These are phyloP conservation scores for Lyophyllum semitale DNA, from an alignment of 768 basidiomycete species.

Conservation along the genomic window DNA sequence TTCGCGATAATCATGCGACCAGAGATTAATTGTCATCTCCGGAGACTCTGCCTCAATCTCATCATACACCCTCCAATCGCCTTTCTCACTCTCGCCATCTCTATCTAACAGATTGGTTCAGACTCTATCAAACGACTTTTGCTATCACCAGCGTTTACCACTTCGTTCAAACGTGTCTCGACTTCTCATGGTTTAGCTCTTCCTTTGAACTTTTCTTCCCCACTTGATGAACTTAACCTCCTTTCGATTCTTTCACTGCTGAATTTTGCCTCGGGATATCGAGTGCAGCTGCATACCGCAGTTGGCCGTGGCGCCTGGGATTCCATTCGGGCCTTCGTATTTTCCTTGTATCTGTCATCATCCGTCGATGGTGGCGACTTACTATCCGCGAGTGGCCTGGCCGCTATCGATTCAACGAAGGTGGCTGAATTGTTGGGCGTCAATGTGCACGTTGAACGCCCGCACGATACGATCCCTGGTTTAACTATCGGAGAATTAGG, in stretches of 20 bases:
- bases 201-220: constrained; percentile 78
- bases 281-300: constrained; percentile 66
- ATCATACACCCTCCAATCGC: background rate
- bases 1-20: background rate
- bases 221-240: constrained; percentile 77
- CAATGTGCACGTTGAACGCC: constrained; percentile 65
- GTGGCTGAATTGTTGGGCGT: constrained; percentile 78
- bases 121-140: constrained; percentile 63
- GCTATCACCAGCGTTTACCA: constrained; percentile 61
- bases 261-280: constrained; percentile 85
- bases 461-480: constrained; percentile 70
- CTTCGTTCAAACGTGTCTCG: constrained; percentile 63
- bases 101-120: constrained; percentile 49
- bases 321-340: constrained; percentile 72
- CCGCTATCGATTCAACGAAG: constrained; percentile 47
- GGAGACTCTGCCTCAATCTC: background rate
- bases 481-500: constrained; percentile 75
- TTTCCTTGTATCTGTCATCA: constrained; percentile 72
- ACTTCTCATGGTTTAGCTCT: constrained; percentile 69
- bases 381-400: constrained; percentile 70
- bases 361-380: constrained; percentile 55
- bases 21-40: background rate
- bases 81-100: background rate
- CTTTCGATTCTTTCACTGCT: constrained; percentile 77
- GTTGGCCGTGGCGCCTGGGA: constrained; percentile 86